Conservation (phyloP, 140 eudicot genomes). For the Stevia rebaudiana region DNA sequence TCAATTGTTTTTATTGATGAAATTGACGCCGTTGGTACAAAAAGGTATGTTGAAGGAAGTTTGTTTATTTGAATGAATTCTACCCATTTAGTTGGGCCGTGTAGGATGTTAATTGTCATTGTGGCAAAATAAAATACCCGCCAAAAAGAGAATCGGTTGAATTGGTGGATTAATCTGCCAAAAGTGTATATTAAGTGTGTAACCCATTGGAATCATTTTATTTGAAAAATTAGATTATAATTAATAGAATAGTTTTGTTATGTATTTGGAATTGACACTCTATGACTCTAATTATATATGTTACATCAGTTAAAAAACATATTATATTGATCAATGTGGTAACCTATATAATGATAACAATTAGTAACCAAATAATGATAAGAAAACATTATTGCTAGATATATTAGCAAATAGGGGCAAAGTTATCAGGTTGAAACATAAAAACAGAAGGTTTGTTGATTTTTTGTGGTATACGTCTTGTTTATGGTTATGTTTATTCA, state of each 20-base stretch:
- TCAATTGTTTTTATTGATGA: slow-evolving; percentile 91
- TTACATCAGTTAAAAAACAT: not conserved
- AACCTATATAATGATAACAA: not conserved
- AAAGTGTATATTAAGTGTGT: not conserved
- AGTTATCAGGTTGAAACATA: not conserved
- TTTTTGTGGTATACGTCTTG: no score
- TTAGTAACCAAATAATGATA: not conserved
- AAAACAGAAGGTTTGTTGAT: no score
- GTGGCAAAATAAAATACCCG: not conserved
- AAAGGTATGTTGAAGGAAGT: slow-evolving; percentile 43
- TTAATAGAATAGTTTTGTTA: not conserved
- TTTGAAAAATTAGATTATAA: not conserved
- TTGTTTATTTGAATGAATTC: no score
- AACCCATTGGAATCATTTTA: not conserved
- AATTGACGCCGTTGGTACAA: slow-evolving; percentile 92
- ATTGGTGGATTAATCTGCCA: not conserved
- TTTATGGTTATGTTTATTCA: no score
- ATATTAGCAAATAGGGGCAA: no score
- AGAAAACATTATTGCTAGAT: no score
- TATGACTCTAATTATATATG: not conserved
- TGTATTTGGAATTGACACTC: no score
- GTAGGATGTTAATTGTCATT: no score
- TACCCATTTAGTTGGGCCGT: no score
- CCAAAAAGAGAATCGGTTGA: not conserved
- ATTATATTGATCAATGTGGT: not conserved